Percentiles rank a stretch among this genome's conserved stretches.
Conservation (phyloP, 495 filamentous ascomycete genomes). For the Choiromyces venosus region DNA sequence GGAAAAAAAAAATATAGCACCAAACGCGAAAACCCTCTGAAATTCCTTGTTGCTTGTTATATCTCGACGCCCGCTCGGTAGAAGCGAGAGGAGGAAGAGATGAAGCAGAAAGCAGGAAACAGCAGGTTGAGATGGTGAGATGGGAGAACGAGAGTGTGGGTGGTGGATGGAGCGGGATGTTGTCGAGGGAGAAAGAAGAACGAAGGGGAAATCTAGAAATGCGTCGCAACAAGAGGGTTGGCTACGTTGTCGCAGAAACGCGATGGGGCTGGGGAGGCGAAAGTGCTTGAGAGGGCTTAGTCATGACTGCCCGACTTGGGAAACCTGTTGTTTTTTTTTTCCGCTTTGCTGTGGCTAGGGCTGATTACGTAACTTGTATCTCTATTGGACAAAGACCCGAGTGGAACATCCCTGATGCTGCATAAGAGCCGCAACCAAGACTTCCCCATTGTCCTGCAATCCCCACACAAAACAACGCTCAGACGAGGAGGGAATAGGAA, state of each 20-base stretch:
- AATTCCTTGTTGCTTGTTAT: background rate
- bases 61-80: background rate
- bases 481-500: background rate
- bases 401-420: background rate
- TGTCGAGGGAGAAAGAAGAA: background rate
- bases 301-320: background rate
- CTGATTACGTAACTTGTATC: background rate
- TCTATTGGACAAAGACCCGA: background rate
- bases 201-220: background rate
- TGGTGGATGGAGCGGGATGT: background rate
- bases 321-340: background rate
- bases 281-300: background rate
- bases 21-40: background rate
- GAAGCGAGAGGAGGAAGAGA: slow-evolving; percentile 14
- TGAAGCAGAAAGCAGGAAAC: slow-evolving; percentile 18
- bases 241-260: slow-evolving; percentile 39
- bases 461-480: background rate
- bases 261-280: slow-evolving; percentile 32
- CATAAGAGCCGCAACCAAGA: background rate
- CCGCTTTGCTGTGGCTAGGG: background rate
- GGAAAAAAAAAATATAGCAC: background rate
- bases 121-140: slow-evolving; percentile 4
- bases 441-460: background rate
- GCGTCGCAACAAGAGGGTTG: slow-evolving; percentile 22
- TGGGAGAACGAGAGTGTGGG: background rate